Conservation (phyloP, 2,329 filamentous ascomycete species). For the Calonectria hongkongensis region DNA sequence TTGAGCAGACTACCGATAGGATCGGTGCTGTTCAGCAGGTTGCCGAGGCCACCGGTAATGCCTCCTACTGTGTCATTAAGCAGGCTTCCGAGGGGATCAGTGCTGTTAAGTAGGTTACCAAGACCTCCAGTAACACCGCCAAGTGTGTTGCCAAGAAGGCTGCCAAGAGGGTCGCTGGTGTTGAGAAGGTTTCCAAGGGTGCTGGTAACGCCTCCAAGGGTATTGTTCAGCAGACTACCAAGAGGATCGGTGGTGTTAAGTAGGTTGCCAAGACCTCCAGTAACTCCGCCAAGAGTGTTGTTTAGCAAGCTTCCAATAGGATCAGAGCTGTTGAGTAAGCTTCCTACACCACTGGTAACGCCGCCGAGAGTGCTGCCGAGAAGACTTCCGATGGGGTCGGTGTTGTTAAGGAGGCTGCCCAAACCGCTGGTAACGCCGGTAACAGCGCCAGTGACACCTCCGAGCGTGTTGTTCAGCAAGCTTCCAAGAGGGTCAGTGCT, state of each 20-base stretch:
- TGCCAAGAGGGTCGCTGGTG: neutral
- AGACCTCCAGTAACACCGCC: neutral
- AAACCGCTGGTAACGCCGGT: neutral
- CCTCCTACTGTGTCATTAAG: neutral
- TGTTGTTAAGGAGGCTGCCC: neutral
- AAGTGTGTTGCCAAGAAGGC: neutral
- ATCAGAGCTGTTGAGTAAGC: neutral
- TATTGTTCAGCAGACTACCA: neutral
- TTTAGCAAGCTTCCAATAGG: neutral
- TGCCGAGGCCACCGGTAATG: neutral
- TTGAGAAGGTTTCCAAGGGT: neutral
- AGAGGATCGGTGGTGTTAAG: neutral
- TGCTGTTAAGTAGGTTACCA: neutral
- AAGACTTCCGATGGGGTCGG: neutral
- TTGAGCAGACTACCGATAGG: neutral
- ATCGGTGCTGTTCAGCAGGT: neutral
- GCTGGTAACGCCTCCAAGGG: neutral
- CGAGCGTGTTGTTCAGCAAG: neutral
- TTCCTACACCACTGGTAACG: neutral
- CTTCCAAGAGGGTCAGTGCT: slow-evolving; percentile 1
- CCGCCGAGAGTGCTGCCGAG: neutral
- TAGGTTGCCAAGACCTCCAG: neutral
- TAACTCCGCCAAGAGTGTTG: neutral
- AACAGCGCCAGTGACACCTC: neutral
- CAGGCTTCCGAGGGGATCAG: neutral